These are phyloP conservation scores for Dactylis glomerata DNA, from an alignment of 176 grass and related monocot species.

Conservation along the genomic window DNA sequence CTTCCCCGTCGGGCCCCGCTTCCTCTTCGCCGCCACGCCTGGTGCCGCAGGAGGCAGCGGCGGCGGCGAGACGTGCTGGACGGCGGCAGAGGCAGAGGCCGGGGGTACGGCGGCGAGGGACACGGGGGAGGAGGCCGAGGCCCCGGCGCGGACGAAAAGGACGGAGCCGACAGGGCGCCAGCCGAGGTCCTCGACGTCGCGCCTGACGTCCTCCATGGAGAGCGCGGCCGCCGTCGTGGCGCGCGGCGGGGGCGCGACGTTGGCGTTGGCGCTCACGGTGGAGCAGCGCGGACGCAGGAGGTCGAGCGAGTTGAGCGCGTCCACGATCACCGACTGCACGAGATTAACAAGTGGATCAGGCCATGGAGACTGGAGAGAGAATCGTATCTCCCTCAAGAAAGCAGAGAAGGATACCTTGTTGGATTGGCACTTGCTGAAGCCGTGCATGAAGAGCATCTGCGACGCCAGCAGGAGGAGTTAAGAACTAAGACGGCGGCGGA, in stretches of 20 bases:
- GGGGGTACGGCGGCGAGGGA: conserved; percentile 23
- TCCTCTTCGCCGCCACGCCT: neutral
- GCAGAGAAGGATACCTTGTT: conserved; percentile 35
- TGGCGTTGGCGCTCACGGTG: conserved; percentile 31
- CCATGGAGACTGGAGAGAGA: neutral
- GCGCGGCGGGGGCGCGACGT: neutral
- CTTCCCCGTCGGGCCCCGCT: neutral
- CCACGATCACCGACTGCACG: conserved; percentile 34
- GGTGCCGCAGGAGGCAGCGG: neutral
- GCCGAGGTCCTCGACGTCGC: conserved; percentile 48
- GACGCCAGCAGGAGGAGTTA: neutral
- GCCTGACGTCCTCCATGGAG: conserved; percentile 31
- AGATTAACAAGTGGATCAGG: neutral
- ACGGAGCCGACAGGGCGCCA: conserved; percentile 63
- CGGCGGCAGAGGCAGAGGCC: neutral
- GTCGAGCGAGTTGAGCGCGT: conserved; percentile 41
- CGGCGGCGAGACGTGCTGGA: neutral
- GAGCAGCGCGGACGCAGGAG: conserved; percentile 52
- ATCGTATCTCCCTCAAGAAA: neutral
- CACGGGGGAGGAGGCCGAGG: neutral
- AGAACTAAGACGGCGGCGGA: neutral
- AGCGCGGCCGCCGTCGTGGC: conserved; percentile 10
- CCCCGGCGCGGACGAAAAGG: conserved; percentile 28
- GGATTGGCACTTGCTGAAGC: conserved; percentile 29
- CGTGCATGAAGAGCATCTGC: conserved; percentile 73